Evolutionary conservation across 176 grass and related monocot genomes (phyloP).

Genomic region (Typha latifolia): DNA sequence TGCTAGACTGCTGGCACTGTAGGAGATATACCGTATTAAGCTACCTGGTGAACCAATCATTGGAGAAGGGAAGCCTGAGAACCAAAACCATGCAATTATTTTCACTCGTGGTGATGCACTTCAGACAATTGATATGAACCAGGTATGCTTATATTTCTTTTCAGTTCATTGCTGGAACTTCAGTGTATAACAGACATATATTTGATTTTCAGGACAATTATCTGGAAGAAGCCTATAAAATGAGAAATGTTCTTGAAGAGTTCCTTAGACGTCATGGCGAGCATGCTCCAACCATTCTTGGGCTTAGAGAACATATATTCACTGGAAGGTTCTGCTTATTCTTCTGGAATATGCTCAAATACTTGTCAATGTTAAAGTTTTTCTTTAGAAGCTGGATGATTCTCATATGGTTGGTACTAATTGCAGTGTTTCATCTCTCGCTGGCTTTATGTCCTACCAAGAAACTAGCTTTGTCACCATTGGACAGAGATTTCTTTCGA

Average conservation of each 20-base stretch:
- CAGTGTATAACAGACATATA: conserved; percentile 8
- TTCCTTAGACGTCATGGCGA: conserved; percentile 53
- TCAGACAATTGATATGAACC: conserved; percentile 98
- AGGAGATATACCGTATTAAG: conserved; percentile 97
- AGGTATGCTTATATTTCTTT: conserved; percentile 31
- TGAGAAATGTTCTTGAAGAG: conserved; percentile 96
- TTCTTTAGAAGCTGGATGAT: too few species aligned
- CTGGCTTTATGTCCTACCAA: conserved; percentile 98
- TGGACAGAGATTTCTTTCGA: conserved; percentile 95
- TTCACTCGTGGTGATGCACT: conserved; percentile 94
- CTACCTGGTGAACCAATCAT: conserved; percentile 75
- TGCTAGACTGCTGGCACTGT: conserved; percentile 11
- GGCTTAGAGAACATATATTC: conserved; percentile 91
- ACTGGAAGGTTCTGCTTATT: conserved; percentile 56
- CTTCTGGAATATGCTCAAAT: background rate
- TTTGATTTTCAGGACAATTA: conserved; percentile 69
- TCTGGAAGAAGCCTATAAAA: conserved; percentile 98
- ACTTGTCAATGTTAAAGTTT: background rate
- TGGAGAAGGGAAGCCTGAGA: conserved; percentile 97
- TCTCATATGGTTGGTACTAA: conserved; percentile 10
- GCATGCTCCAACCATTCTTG: conserved; percentile 75
- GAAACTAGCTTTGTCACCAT: conserved; percentile 99
- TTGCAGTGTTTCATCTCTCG: conserved; percentile 91
- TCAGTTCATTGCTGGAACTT: conserved; percentile 3
- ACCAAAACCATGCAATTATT: conserved; percentile 96